Evolutionary conservation across 805 yeast species (phyloP).

Genomic region (Gaillardinia entomophila): DNA sequence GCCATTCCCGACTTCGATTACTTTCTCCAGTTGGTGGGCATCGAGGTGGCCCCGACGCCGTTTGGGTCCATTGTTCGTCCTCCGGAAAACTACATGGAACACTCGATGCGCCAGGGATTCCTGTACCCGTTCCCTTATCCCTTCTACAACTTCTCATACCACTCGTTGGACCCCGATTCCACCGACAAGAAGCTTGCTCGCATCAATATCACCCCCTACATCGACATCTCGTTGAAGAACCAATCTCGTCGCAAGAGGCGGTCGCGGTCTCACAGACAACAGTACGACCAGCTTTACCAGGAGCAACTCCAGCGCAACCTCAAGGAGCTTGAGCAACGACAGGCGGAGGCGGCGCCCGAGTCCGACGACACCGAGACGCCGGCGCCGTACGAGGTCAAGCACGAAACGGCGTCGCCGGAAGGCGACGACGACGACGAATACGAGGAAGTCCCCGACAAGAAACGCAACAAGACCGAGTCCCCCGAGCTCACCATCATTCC

Average conservation of each 20-base stretch:
- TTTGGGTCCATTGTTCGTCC: slow-evolving; percentile 36
- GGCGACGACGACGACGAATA: slow-evolving; percentile 4
- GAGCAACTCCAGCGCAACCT: slow-evolving; percentile 1
- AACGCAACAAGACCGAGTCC: background rate
- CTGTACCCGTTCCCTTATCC: slow-evolving; percentile 43
- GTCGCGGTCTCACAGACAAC: background rate
- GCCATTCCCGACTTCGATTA: slow-evolving; percentile 26
- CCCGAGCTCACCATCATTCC: slow-evolving; percentile 2
- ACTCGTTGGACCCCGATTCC: slow-evolving; percentile 23
- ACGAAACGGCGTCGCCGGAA: slow-evolving; percentile 1
- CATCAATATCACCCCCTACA: slow-evolving; percentile 28
- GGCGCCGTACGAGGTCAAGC: slow-evolving; percentile 1
- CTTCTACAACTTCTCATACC: slow-evolving; percentile 40
- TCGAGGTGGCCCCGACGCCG: slow-evolving; percentile 29
- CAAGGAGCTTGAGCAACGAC: slow-evolving; percentile 1
- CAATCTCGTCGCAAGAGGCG: slow-evolving; percentile 4
- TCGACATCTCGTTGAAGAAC: slow-evolving; percentile 28
- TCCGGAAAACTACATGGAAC: slow-evolving; percentile 30
- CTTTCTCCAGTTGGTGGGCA: slow-evolving; percentile 26
- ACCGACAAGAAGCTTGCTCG: slow-evolving; percentile 18
- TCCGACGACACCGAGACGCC: slow-evolving; percentile 5
- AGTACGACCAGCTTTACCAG: slow-evolving; percentile 1
- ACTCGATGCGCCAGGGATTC: slow-evolving; percentile 33
- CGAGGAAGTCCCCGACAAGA: background rate
- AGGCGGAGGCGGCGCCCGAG: slow-evolving; percentile 3